Percentiles rank a stretch among this genome's conserved stretches.
Evolutionary conservation across 441 rosid genomes (phyloP).

Genomic region (Gossypium laxum): DNA sequence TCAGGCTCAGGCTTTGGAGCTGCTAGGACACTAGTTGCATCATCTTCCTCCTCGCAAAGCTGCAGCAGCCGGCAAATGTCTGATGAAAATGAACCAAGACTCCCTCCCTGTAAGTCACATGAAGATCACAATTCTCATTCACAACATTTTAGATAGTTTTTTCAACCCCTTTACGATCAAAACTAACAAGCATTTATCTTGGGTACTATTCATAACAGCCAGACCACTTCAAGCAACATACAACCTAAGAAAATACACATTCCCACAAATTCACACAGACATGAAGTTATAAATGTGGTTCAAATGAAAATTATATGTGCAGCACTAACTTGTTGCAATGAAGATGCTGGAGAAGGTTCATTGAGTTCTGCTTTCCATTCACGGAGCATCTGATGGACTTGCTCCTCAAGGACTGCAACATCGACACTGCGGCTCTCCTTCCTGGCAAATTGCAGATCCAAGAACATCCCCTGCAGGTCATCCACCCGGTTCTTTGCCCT

Average conservation of each 20-base stretch:
- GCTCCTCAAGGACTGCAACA: constrained; percentile 82
- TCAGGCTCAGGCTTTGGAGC: constrained; percentile 82
- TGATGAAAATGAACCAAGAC: constrained; percentile 74
- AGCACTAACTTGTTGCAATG: constrained; percentile 79
- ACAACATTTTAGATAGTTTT: background rate
- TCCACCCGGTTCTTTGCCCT: constrained; percentile 93
- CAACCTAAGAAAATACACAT: no score
- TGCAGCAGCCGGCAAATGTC: constrained; percentile 88
- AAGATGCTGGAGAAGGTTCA: constrained; percentile 92
- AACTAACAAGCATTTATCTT: background rate
- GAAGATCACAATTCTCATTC: constrained; percentile 12
- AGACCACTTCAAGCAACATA: background rate
- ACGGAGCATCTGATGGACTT: constrained; percentile 97
- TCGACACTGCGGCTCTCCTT: constrained; percentile 71
- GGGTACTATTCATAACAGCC: background rate
- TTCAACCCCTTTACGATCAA: constrained; percentile 4
- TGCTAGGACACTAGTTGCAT: constrained; percentile 77
- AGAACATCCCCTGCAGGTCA: constrained; percentile 82
- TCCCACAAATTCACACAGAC: background rate
- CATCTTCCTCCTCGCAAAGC: constrained; percentile 93
- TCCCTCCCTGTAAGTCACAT: constrained; percentile 57
- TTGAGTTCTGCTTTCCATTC: constrained; percentile 98
- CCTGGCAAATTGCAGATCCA: constrained; percentile 86
- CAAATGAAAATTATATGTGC: constrained; percentile 11
- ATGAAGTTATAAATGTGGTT: constrained; percentile 4